Base-by-base conservation (phyloP, 192 early-diverging fungal species). In the Backusella morwellensis region DNA sequence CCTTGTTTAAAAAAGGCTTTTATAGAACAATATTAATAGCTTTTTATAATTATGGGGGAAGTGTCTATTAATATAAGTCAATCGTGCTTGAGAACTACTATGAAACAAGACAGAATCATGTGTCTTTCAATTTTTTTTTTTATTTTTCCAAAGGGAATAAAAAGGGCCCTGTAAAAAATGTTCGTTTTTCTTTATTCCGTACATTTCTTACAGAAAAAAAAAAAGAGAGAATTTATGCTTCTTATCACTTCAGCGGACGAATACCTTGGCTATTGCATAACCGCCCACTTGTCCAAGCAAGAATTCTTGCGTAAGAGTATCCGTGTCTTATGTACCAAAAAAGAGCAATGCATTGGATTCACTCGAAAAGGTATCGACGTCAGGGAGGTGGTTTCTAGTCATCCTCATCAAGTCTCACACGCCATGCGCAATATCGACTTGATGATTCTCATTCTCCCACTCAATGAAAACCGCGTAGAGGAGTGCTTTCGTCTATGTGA, bases 261-360 rank as follows among this genome's bases (percentile, higher is more conserved):
- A 68, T 78, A 73, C 38, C 40, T 78, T 23, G 77, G 77, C 2
- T 56, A 73, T 54, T 73, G 77, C 23, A 73, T 78, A 68, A 70
- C 71, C 8, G 73, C 77, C 11, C 77, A 78, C 44, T 29, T 78
- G 19, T 38, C 36, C 26, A 72, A 73, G 29, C 44, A 72, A 11
- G 34, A 66, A 29, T 14, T 41, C 0, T 15, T 78, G 11, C 72
- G 66, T 26, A 40, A 73, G 32, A n/a, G 67, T 35, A 50, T 78
- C 1, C 70, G 77, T 15, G 26, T 78, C 8, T 26, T 68, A 6
- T 74, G 63, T 23, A 71, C 11, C 12, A 9, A 11, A 29, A 63
- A 63, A 68, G 19, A 59, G 29, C 63, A 54, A 73, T 36, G 2
- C 54, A 35, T 32, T 72, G 76, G 44, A n/a, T 47, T 34, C 59